These are phyloP conservation scores for Brasilioporus rufonigricans DNA, from an alignment of 768 basidiomycete species.

Conservation along the genomic window DNA sequence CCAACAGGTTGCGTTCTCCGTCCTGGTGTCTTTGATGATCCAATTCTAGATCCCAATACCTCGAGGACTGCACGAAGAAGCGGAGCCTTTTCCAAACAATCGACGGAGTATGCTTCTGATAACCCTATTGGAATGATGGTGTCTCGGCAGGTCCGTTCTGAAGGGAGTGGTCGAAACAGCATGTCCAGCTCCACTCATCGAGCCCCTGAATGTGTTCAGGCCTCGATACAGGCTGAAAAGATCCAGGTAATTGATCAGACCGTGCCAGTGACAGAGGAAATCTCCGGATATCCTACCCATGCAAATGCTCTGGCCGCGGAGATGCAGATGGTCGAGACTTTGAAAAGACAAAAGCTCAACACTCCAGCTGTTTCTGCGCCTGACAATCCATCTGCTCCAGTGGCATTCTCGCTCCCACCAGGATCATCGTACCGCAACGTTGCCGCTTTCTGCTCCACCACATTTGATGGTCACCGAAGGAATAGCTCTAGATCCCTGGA, in stretches of 20 bases:
- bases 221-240: not conserved
- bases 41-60: not conserved
- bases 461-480: slow-evolving; percentile 8
- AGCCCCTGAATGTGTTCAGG: not conserved
- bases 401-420: not conserved
- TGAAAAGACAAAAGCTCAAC: not conserved
- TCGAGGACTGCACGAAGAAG: slow-evolving; percentile 4
- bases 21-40: not conserved
- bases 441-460: slow-evolving; percentile 5
- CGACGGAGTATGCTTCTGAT: not conserved
- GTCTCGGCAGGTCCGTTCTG: not conserved
- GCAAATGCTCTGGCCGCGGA: not conserved
- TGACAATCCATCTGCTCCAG: not conserved
- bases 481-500: not conserved
- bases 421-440: not conserved
- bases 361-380: not conserved
- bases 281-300: not conserved
- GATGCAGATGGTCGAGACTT: not conserved
- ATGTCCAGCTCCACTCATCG: slow-evolving; percentile 11
- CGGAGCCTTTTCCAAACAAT: not conserved
- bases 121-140: not conserved
- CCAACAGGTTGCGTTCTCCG: not conserved
- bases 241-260: slow-evolving; percentile 3
- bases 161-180: not conserved
- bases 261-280: not conserved